Conservation (phyloP, 768 basidiomycete species). For the Floccularia luteovirens region DNA sequence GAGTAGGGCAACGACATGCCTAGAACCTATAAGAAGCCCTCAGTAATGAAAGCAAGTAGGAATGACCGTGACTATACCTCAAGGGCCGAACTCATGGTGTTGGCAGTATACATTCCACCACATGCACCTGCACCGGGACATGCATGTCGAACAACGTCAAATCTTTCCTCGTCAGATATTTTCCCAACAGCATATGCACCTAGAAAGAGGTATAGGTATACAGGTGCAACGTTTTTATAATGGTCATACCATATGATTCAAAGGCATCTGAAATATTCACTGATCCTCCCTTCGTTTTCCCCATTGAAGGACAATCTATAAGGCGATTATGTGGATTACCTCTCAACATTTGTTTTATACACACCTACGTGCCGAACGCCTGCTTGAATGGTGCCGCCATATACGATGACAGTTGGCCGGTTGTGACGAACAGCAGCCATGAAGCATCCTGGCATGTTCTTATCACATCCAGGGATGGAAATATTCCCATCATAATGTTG, state of each 20-base stretch:
- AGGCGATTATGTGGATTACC: slow-evolving; percentile 1
- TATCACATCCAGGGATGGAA: slow-evolving; percentile 83
- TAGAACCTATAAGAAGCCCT: slow-evolving; percentile 33
- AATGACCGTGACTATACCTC: slow-evolving; percentile 29
- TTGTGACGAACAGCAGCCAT: slow-evolving; percentile 86
- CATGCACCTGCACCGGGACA: slow-evolving; percentile 84
- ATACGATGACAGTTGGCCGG: slow-evolving; percentile 81
- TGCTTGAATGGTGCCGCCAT: slow-evolving; percentile 79
- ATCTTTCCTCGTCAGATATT: slow-evolving; percentile 72
- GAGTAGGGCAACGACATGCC: slow-evolving; percentile 86
- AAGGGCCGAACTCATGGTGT: slow-evolving; percentile 82
- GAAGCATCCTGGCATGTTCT: slow-evolving; percentile 88
- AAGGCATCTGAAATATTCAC: slow-evolving; percentile 83
- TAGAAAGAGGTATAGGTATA: slow-evolving; percentile 14
- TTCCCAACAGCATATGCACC: slow-evolving; percentile 72
- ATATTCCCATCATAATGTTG: slow-evolving; percentile 89
- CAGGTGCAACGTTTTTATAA: background rate
- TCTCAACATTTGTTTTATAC: slow-evolving; percentile 9
- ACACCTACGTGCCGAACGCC: slow-evolving; percentile 64
- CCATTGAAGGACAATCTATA: slow-evolving; percentile 73
- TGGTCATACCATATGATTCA: slow-evolving; percentile 64
- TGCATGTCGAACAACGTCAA: slow-evolving; percentile 80
- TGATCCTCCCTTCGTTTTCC: slow-evolving; percentile 68
- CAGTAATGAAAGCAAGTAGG: background rate
- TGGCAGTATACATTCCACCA: slow-evolving; percentile 88